Base-by-base conservation (phyloP, 2,329 filamentous ascomycete species). In the Phialemonium atrogriseum region DNA sequence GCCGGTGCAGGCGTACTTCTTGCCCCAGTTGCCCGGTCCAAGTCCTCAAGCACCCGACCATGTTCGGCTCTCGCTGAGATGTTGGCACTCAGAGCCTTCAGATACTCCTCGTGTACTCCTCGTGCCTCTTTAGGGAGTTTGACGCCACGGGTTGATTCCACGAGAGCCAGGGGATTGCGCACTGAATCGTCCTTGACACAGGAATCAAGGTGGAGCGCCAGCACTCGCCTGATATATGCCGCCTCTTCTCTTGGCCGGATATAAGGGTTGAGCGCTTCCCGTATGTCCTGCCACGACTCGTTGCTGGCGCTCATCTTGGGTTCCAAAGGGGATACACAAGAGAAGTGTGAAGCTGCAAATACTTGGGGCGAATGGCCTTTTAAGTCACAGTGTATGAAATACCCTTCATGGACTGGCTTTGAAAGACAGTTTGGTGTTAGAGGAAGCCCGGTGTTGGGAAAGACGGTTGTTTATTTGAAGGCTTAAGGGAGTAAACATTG, bases 171-270 rank as follows among this genome's bases (percentile, higher is more conserved):
- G 9, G 67, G 66, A 14, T 56, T 58, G 25, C 51, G 52, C 29
- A 62, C 48, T 17, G 60, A 51, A n/a, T 56, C 60, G 37, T 60
- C 54, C 11, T 62, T 54, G 12, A 69, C 47, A 40, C 59, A 64
- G 14, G 65, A 60, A 17, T 62, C 63, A 5, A 80, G 55, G 40
- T 77, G 64, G 13, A 69, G 60, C 24, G 70, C 63, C 27, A 77
- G 47, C 18, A 76, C 55, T 30, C 67, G 68, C 39, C 71, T 63
- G 34, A 80, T 70, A 27, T 69, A 68, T 21, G 65, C 58, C 29
- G 66, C 62, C 42, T 80, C 70, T 35, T 77, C 71, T 16, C 73
- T 64, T 17, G 69, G 63, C 31, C 70, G 72, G 34, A 78, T 58
- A 38, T 65, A 75, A 5, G 69, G 66, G 20, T 60, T 55, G 14